Base-by-base conservation (phyloP, 2,329 filamentous ascomycete species). In the Xylaria sp. region DNA sequence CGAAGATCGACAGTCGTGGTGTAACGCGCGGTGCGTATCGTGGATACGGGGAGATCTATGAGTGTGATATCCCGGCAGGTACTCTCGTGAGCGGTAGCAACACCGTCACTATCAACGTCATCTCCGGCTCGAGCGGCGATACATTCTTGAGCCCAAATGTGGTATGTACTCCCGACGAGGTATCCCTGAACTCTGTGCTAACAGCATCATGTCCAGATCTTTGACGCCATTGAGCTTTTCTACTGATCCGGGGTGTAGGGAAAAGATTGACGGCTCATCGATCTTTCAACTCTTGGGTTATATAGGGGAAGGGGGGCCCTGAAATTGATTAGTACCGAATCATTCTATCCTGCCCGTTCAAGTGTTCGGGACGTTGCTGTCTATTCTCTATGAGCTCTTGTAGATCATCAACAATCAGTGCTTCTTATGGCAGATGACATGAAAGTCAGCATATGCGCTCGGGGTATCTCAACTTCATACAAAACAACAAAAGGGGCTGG, bases 21-120 rank as follows among this genome's bases (percentile, higher is more conserved):
- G 76, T 85, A 2, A 85, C 83, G 0, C 73, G 83, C 51, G 83
- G 83, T 11, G 81, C 81, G 0, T 85, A 85, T 65, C 75, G 81
- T 1, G 83, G 83, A 0, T 77, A 76, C 35, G 82, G 82, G 0
- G 81, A 86, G 51, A 75, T 84, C 2, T 85, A 86, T 62, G 76
- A 80, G 47, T 80, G 80, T 64, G 69, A 70, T 2, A 74, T 85
- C 23, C 80, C 82, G 0, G 71, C 75, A 1, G 79, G 79, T 1
- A 81, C 76, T 2, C 72, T 86, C 54, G 74, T 78, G 4, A 74
- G 72, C 39, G 83, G 82, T 0, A 68, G 68, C 0, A 85, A 85
- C 57, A 83, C 80, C 3, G 76, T 85, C 50, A 81, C 76, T 0
- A 78, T 85, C 54, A 76, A 71, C 34, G 78, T 82, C 53, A 72